Evolutionary conservation across 192 early-diverging fungal genomes (phyloP).

Genomic region (Podila clonocystis): DNA sequence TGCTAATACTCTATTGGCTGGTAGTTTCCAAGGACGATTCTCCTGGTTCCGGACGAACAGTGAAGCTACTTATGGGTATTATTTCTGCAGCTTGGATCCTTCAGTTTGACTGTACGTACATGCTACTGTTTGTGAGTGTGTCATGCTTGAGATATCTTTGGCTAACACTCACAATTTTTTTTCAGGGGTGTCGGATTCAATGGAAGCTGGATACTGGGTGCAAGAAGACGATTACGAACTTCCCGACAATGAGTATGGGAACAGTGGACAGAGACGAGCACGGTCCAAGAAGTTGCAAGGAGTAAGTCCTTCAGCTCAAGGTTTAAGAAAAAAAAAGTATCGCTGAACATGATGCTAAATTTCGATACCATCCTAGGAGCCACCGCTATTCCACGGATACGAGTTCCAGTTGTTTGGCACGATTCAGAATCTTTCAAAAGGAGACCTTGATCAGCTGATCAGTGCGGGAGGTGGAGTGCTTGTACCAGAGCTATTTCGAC

Average conservation of each 20-base stretch:
- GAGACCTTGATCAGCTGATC: conserved; percentile 31
- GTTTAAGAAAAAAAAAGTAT: not conserved
- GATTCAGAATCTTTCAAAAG: conserved; percentile 14
- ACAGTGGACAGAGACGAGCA: conserved; percentile 17
- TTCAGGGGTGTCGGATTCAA: conserved; percentile 28
- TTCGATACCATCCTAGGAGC: conserved; percentile 14
- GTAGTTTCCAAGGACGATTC: conserved; percentile 2
- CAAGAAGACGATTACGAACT: conserved; percentile 20
- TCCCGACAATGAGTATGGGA: conserved; percentile 33
- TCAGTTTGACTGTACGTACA: conserved; percentile 33
- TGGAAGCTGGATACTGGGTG: conserved; percentile 39
- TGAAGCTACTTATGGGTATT: conserved; percentile 37
- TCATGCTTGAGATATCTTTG: too few relatives aligned
- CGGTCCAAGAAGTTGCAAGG: conserved; percentile 10
- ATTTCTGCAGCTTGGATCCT: conserved; percentile 25
- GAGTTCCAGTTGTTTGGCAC: conserved; percentile 36
- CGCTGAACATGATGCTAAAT: not conserved
- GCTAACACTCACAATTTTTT: not conserved
- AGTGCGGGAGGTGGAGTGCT: conserved; percentile 27
- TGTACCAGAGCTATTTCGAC: conserved; percentile 23
- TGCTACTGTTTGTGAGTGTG: not conserved
- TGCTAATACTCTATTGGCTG: too few relatives aligned
- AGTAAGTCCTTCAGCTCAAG: conserved; percentile 2
- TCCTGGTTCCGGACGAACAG: conserved; percentile 23
- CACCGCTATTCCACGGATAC: conserved; percentile 14